Percentiles rank a stretch among this genome's conserved stretches.
These are phyloP conservation scores for Pseudocercospora pini-densiflorae DNA, from an alignment of 2,329 filamentous ascomycete genomes.

Conservation along the genomic window DNA sequence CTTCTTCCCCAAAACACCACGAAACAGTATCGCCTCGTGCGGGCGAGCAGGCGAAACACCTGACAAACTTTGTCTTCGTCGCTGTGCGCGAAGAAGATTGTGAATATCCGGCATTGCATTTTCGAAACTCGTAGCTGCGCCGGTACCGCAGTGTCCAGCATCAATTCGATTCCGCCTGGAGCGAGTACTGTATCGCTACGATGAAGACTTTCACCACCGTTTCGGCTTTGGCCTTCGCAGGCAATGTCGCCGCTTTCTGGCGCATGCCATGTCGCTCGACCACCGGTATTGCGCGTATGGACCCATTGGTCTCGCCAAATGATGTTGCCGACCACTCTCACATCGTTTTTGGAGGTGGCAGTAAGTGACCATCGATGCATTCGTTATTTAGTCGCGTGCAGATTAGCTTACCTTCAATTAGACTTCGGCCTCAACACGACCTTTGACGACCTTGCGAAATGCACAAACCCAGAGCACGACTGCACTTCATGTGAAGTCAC, in stretches of 20 bases:
- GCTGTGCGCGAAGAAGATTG: slow-evolving; percentile 24
- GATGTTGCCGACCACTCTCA: slow-evolving; percentile 69
- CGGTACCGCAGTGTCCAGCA: slow-evolving; percentile 23
- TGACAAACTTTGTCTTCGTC: slow-evolving; percentile 19
- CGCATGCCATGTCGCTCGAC: slow-evolving; percentile 81
- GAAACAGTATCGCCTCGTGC: slow-evolving; percentile 12
- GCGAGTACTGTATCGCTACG: slow-evolving; percentile 19
- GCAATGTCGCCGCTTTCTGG: slow-evolving; percentile 70
- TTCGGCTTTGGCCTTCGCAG: slow-evolving; percentile 35
- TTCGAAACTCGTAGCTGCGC: slow-evolving; percentile 17
- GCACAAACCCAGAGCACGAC: slow-evolving; percentile 61
- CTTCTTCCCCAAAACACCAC: slow-evolving; percentile 7
- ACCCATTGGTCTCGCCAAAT: slow-evolving; percentile 73
- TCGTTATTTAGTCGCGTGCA: not conserved
- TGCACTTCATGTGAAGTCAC: slow-evolving; percentile 83
- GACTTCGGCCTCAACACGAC: slow-evolving; percentile 66
- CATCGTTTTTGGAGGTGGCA: slow-evolving; percentile 73
- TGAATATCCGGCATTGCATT: slow-evolving; percentile 15
- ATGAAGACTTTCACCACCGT: slow-evolving; percentile 34
- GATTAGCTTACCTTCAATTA: slow-evolving; percentile 43
- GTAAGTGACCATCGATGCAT: slow-evolving; percentile 57
- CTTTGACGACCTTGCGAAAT: slow-evolving; percentile 63
- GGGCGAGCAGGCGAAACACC: slow-evolving; percentile 14
- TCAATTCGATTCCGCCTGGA: slow-evolving; percentile 18
- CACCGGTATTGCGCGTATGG: slow-evolving; percentile 72